Evolutionary conservation across 2,329 filamentous ascomycete species (phyloP), one percentile per base, ranked within the genome.

Genomic region (Penicillium verrucosum): DNA sequence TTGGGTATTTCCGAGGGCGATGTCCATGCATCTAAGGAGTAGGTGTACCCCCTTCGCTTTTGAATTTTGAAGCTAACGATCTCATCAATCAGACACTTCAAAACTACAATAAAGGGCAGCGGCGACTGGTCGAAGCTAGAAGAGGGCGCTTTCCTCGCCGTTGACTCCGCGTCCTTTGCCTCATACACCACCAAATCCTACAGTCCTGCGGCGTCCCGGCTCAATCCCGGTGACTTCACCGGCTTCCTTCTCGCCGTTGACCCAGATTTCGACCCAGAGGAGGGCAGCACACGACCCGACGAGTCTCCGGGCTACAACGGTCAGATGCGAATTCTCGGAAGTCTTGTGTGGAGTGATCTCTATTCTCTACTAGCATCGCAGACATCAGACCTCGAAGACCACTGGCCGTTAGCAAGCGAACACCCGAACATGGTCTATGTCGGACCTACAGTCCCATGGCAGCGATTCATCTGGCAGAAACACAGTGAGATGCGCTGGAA

Each of bases 291-390:
- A 3, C 61, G 60, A 38, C 41, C 60, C 0, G 61, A 69, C 0
- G 62, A 65, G 18, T 62, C 57, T 1, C 64, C 64, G 1, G 58
- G 54, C 2, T 72, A 64, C 23, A 43, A 38, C 6, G 68, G 68
- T 9, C 58, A 64, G 21, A 63, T 72, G 61, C 68, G 68, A 9
- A 64, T 72, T 23, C 59, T 67, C 12, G 67, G 67, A 18, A 69
- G 61, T 25, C 55, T 72, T 5, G 46, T 72, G 11, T 72, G 70
- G 67, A 60, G 64, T 14, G 69, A 73, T 40, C 43, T 72, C 1
- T 69, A 61, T 37, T 63, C 67, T 1, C 42, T 63, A 44, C 38
- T 64, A 0, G 23, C 47, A 9, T 48, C 63, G 12, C 59, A 67
- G 40, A 49, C 58, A 2, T 52, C 54, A 10, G 11, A 29, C 6